Evolutionary conservation across 768 basidiomycete genomes (phyloP).

Genomic region (Boletus subcaerulescens): DNA sequence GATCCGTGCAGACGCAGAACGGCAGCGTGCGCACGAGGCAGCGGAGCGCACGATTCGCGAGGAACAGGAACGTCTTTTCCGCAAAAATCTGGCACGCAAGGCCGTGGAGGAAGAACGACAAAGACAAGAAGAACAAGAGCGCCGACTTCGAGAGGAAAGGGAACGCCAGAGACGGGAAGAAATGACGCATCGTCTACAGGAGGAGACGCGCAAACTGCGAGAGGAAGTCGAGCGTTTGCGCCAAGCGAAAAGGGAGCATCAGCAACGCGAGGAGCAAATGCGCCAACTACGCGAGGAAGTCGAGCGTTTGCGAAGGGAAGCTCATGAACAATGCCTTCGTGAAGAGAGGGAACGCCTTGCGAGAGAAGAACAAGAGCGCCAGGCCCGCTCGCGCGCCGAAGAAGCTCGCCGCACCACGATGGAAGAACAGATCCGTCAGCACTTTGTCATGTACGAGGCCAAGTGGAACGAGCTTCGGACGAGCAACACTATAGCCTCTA

Average conservation of each 20-base stretch:
- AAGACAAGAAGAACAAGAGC: slow-evolving; percentile 8
- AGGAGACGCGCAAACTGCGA: slow-evolving; percentile 4
- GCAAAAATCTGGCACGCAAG: slow-evolving; percentile 3
- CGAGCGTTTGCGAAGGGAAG: slow-evolving; percentile 10
- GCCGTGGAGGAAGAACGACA: slow-evolving; percentile 14
- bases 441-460: slow-evolving; percentile 29
- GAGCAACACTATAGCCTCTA: slow-evolving; percentile 12
- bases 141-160: slow-evolving; percentile 1
- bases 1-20: slow-evolving; percentile 12
- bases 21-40: slow-evolving; percentile 19
- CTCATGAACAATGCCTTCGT: slow-evolving; percentile 1
- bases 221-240: slow-evolving; percentile 8
- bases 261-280: slow-evolving; percentile 4
- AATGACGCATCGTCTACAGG: slow-evolving; percentile 1
- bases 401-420: slow-evolving; percentile 7
- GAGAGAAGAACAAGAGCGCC: slow-evolving; percentile 19
- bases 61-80: slow-evolving; percentile 17
- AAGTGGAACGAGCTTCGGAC: slow-evolving; percentile 38
- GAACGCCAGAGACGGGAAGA: slow-evolving; percentile 13
- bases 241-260: slow-evolving; percentile 3
- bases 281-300: slow-evolving; percentile 13
- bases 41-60: slow-evolving; percentile 23
- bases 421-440: slow-evolving; percentile 5
- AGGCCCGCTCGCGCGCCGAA: slow-evolving; percentile 22
- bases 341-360: slow-evolving; percentile 18